A percentile compares a stretch with the other conserved stretches of the same genome.
These are phyloP conservation scores for Tricholoma saponaceum DNA, from an alignment of 768 basidiomycete genomes.

Conservation along the genomic window DNA sequence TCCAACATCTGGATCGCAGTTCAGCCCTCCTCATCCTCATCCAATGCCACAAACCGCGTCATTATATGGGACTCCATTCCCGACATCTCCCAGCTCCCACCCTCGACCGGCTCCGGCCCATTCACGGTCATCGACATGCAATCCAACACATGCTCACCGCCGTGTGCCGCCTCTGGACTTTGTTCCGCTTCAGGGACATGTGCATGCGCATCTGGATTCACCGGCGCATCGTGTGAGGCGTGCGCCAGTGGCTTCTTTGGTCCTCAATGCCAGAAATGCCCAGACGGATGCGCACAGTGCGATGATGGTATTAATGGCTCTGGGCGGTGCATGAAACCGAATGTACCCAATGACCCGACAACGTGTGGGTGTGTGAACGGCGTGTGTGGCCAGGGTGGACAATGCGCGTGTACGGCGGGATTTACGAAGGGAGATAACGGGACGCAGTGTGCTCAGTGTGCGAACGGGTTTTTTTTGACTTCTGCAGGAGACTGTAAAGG, in stretches of 20 bases:
- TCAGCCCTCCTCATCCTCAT: constrained; percentile 33
- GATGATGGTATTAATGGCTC: constrained; percentile 75
- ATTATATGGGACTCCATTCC: constrained; percentile 80
- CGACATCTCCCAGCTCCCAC: constrained; percentile 67
- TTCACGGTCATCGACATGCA: constrained; percentile 59
- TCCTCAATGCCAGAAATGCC: constrained; percentile 61
- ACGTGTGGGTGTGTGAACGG: constrained; percentile 81
- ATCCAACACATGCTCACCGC: constrained; percentile 57
- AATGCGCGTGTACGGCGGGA: constrained; percentile 59
- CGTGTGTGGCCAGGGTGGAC: constrained; percentile 59
- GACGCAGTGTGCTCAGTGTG: constrained; percentile 63
- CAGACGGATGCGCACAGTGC: constrained; percentile 59
- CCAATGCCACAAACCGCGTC: constrained; percentile 33
- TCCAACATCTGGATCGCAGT: constrained; percentile 54
- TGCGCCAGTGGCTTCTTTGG: constrained; percentile 73
- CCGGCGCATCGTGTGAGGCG: constrained; percentile 70
- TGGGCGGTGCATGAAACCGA: constrained; percentile 58
- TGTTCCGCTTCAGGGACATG: constrained; percentile 69
- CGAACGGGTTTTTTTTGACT: constrained; percentile 58
- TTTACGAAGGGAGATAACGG: constrained; percentile 60
- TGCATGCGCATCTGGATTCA: constrained; percentile 65
- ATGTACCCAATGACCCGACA: constrained; percentile 43
- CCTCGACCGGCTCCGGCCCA: constrained; percentile 33
- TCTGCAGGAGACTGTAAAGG: constrained; percentile 58
- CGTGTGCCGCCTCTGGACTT: constrained; percentile 58